Evolutionary conservation across 108 stramenopile species (phyloP), one percentile per base, ranked within the genome.

Genomic region (Nitzschia inconspicua): DNA sequence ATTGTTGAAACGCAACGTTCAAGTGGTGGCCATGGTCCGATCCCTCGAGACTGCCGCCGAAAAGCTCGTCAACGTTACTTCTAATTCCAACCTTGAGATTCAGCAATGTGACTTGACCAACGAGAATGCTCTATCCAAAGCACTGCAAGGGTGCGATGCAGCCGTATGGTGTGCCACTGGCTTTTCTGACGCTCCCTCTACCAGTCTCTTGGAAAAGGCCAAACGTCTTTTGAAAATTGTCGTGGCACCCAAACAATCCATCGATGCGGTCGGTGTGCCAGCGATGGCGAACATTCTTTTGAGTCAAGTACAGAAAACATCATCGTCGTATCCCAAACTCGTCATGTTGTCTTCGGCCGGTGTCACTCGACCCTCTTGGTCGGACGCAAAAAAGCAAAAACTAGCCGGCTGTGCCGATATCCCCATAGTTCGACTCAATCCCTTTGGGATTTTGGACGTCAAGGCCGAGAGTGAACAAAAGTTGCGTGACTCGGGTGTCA

Each of bases 381-480:
- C 61, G 13, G 76, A 86, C 3, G 78, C 57, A 8, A 94, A 90
- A 63, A 86, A 86, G 73, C 18, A 66, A 48, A 52, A 19, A 19
- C 65, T 86, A 10, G 44, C 44, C 11, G 86, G 91, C 14, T 57
- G 84, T 54, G 93, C 91, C 8, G 93, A 90, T 20, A 93, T 96
- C 69, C 95, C 92, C 42, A 96, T 96, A 60, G 94, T 96, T 3
- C 80, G 93, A 46, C 65, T 96, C 58, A 96, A 96, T 64, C 95
- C 95, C 0, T 88, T 88, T 75, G 88, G 87, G 20, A 95, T 95
- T 75, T 76, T 96, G 39, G 84, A 77, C 47, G 47, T 92, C 0
- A 96, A 96, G 69, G 72, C 68, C n/a, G 72, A 82, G 31, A 78
- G 77, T 40, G 92, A 94, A 72, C 63, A 85, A 28, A 57, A 51